These are phyloP conservation scores for Lodderomyces theae DNA, from an alignment of 1,139 yeast species.

Conservation along the genomic window DNA sequence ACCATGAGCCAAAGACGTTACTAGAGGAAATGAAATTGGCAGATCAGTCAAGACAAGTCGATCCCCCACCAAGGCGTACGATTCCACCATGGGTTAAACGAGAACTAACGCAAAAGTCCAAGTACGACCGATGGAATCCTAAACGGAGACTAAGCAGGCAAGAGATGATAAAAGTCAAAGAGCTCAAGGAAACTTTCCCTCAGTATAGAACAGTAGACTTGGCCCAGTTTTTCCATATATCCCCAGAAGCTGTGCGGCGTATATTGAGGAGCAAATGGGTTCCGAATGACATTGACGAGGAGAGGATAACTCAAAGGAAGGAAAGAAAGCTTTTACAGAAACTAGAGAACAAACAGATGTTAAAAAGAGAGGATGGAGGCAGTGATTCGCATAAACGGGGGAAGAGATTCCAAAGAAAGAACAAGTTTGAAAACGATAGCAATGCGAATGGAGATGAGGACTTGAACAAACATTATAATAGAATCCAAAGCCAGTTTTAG, in stretches of 20 bases:
- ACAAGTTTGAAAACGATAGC: slow-evolving; percentile 2
- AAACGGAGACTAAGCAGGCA: slow-evolving; percentile 63
- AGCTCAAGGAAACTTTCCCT: slow-evolving; percentile 57
- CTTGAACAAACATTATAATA: slow-evolving; percentile 1
- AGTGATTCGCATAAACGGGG: no score
- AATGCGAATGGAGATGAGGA: slow-evolving; percentile 12
- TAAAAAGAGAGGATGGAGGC: no score
- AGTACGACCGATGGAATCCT: slow-evolving; percentile 72
- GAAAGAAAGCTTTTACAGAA: slow-evolving; percentile 2
- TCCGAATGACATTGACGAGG: slow-evolving; percentile 57
- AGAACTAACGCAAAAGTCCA: slow-evolving; percentile 56
- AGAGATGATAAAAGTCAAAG: slow-evolving; percentile 64
- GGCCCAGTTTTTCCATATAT: slow-evolving; percentile 62
- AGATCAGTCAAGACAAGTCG: slow-evolving; percentile 4
- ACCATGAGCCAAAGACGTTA: slow-evolving; percentile 15
- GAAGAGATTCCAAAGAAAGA: not conserved
- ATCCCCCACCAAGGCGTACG: not conserved
- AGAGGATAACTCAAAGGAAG: slow-evolving; percentile 21
- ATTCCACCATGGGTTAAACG: slow-evolving; percentile 63
- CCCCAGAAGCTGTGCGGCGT: slow-evolving; percentile 82
- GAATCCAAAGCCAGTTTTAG: slow-evolving; percentile 4
- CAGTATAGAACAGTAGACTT: slow-evolving; percentile 57
- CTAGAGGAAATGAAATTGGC: slow-evolving; percentile 11
- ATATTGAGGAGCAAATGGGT: slow-evolving; percentile 71
- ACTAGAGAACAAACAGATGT: not conserved